A percentile compares a stretch with the other conserved stretches of the same genome.
These are phyloP conservation scores for Scedosporium minutisporum DNA, from an alignment of 2,329 filamentous ascomycete species.

Conservation along the genomic window DNA sequence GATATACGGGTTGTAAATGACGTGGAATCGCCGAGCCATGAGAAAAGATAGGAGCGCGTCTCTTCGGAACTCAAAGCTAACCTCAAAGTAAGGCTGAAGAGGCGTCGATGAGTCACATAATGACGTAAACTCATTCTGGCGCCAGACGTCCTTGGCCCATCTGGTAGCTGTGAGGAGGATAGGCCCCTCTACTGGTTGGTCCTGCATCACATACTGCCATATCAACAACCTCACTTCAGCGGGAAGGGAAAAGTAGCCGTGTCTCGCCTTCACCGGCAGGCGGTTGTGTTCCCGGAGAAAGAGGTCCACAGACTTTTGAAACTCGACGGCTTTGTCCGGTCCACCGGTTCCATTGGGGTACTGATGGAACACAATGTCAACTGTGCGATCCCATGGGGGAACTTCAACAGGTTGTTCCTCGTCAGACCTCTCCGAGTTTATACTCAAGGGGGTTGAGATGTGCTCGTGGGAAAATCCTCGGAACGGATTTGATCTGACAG, in stretches of 20 bases:
- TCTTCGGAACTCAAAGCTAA: slow-evolving; percentile 25
- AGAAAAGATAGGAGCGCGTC: slow-evolving; percentile 27
- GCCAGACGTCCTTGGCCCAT: slow-evolving; percentile 24
- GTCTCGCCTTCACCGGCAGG: neutral
- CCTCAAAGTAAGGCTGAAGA: slow-evolving; percentile 17
- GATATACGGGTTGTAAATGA: slow-evolving; percentile 27
- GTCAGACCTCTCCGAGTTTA: neutral
- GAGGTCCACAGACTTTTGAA: slow-evolving; percentile 12
- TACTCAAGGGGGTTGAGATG: neutral
- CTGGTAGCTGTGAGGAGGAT: slow-evolving; percentile 18
- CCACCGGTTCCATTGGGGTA: slow-evolving; percentile 8
- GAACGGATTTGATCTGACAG: neutral
- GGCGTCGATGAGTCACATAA: slow-evolving; percentile 16
- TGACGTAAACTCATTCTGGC: slow-evolving; percentile 20
- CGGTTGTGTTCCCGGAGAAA: slow-evolving; percentile 15
- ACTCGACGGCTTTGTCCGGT: slow-evolving; percentile 7
- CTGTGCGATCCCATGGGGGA: slow-evolving; percentile 24
- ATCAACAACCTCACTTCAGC: slow-evolving; percentile 17
- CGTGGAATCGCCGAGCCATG: slow-evolving; percentile 24
- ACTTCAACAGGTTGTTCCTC: neutral
- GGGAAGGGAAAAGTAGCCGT: slow-evolving; percentile 17
- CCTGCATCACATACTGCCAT: slow-evolving; percentile 15
- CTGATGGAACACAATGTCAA: slow-evolving; percentile 26
- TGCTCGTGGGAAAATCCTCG: neutral
- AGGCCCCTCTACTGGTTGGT: slow-evolving; percentile 13